These are phyloP conservation scores for Starmerella riodocensis DNA, from an alignment of 805 yeast genomes.

Conservation along the genomic window DNA sequence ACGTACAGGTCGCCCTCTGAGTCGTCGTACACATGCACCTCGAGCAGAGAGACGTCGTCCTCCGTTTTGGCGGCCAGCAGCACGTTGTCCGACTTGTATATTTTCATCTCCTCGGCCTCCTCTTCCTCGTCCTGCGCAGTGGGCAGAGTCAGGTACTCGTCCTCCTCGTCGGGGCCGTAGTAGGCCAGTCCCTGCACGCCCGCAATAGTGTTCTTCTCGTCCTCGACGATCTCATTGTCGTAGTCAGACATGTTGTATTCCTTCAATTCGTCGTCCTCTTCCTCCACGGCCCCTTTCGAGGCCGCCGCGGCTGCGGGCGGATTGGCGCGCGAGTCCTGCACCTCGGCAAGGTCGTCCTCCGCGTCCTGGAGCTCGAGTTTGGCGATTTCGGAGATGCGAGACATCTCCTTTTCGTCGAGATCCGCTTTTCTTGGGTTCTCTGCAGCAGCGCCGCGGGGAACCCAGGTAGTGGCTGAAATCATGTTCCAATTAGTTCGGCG, in stretches of 20 bases:
- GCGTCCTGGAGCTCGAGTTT: constrained; percentile 70
- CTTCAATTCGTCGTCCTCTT: constrained; percentile 45
- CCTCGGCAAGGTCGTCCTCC: constrained; percentile 44
- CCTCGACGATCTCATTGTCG: constrained; percentile 41
- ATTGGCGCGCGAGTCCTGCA: constrained; percentile 22
- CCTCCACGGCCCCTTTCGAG: constrained; percentile 34
- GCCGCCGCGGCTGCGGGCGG: constrained; percentile 14
- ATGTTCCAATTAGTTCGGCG: constrained; percentile 7
- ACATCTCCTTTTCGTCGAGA: constrained; percentile 84
- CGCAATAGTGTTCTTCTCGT: constrained; percentile 36
- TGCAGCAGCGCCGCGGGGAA: constrained; percentile 87
- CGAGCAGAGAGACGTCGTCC: constrained; percentile 83
- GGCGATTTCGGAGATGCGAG: constrained; percentile 74
- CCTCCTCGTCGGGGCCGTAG: constrained; percentile 35
- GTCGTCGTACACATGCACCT: constrained; percentile 89
- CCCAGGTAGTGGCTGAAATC: constrained; percentile 88
- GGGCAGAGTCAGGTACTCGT: constrained; percentile 43
- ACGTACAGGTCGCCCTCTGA: constrained; percentile 74
- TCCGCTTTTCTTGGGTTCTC: constrained; percentile 86
- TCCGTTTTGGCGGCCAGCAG: constrained; percentile 88
- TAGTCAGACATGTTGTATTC: constrained; percentile 29
- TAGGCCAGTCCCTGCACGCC: constrained; percentile 32
- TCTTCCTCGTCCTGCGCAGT: constrained; percentile 52
- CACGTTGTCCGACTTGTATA: constrained; percentile 80
- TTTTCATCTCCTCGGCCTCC: constrained; percentile 72